Evolutionary conservation across 495 filamentous ascomycete species (phyloP).

Genomic region (Lophium mytilinum): DNA sequence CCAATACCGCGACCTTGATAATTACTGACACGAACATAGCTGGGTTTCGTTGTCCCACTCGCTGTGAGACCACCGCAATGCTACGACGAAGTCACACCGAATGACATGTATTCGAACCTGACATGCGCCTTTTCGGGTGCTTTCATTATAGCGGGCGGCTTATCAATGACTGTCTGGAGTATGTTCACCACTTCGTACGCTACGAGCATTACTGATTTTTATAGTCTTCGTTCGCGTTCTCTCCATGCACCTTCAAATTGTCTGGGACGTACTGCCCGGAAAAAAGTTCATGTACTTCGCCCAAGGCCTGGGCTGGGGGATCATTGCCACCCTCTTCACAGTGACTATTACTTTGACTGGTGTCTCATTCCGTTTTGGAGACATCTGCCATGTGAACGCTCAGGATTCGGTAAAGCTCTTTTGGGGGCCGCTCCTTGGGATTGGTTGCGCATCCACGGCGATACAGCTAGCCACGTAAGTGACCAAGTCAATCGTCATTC

Average conservation of each 20-base stretch:
- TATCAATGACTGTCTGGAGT: constrained; percentile 76
- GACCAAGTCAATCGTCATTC: background rate
- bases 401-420: constrained; percentile 70
- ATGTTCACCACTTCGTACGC: constrained; percentile 20
- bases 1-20: background rate
- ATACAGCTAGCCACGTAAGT: constrained; percentile 55
- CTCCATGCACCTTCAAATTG: constrained; percentile 93
- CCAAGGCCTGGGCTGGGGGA: constrained; percentile 70
- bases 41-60: constrained; percentile 87
- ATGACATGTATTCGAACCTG: constrained; percentile 76
- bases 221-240: constrained; percentile 76
- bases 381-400: constrained; percentile 88
- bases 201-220: background rate
- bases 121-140: constrained; percentile 85
- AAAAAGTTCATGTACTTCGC: constrained; percentile 84
- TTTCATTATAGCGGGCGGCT: constrained; percentile 76
- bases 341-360: constrained; percentile 77
- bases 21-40: constrained; percentile 36
- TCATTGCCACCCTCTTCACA: constrained; percentile 64
- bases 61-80: constrained; percentile 75
- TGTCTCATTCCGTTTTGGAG: constrained; percentile 87
- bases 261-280: constrained; percentile 89
- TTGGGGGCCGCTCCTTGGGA: constrained; percentile 80
- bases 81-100: constrained; percentile 81
- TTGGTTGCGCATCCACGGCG: constrained; percentile 68